Evolutionary conservation across 768 basidiomycete genomes (phyloP).

Genomic region (Pisolithus sp.): DNA sequence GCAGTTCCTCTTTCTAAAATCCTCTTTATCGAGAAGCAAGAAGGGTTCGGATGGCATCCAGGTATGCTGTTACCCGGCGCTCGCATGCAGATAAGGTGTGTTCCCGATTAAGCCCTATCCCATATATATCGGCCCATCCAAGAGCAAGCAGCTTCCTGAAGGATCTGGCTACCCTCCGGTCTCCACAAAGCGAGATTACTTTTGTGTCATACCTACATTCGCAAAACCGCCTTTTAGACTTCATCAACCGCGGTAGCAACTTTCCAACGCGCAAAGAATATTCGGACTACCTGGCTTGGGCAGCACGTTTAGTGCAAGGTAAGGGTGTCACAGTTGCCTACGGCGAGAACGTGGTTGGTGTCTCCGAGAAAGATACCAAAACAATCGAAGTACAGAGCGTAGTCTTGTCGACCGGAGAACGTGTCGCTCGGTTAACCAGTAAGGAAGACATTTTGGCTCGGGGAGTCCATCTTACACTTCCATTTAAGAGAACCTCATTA

Average conservation of each 20-base stretch:
- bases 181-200: slow-evolving; percentile 44
- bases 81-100: slow-evolving; percentile 48
- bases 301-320: slow-evolving; percentile 37
- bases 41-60: slow-evolving; percentile 47
- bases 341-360: slow-evolving; percentile 40
- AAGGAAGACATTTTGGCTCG: slow-evolving; percentile 13
- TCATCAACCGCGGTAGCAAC: slow-evolving; percentile 48
- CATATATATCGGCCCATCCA: slow-evolving; percentile 3
- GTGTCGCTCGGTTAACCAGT: slow-evolving; percentile 33
- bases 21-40: slow-evolving; percentile 45
- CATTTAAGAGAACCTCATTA: slow-evolving; percentile 38
- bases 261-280: slow-evolving; percentile 49
- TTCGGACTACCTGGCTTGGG: slow-evolving; percentile 50
- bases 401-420: slow-evolving; percentile 30
- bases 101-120: background rate
- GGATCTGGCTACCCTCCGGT: slow-evolving; percentile 48
- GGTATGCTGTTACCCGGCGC: slow-evolving; percentile 49
- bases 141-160: slow-evolving; percentile 37
- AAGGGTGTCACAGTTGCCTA: slow-evolving; percentile 39
- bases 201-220: slow-evolving; percentile 49
- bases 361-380: slow-evolving; percentile 27
- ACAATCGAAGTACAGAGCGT: slow-evolving; percentile 36
- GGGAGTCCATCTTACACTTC: slow-evolving; percentile 1
- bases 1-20: slow-evolving; percentile 23
- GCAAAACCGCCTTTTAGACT: slow-evolving; percentile 41